These are phyloP conservation scores for Suillus occidentalis DNA, from an alignment of 768 basidiomycete species.

Conservation along the genomic window DNA sequence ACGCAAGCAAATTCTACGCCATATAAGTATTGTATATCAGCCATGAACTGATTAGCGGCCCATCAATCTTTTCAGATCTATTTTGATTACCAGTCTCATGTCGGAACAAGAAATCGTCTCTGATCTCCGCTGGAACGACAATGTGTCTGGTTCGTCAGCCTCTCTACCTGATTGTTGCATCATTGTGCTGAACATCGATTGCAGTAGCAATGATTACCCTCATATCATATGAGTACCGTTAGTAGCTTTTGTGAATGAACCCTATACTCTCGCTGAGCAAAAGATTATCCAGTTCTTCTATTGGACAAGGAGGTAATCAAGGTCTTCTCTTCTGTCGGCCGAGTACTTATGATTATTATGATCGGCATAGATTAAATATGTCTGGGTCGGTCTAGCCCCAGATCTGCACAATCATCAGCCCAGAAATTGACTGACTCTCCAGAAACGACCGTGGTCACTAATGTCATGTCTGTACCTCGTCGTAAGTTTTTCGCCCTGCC, in stretches of 20 bases:
- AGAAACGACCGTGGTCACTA: neutral
- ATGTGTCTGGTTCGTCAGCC: neutral
- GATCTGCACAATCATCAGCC: neutral
- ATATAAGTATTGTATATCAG: neutral
- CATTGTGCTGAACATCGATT: neutral
- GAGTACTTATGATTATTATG: neutral
- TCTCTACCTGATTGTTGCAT: neutral
- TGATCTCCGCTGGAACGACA: neutral
- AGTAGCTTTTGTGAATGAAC: neutral
- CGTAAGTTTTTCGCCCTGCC: neutral
- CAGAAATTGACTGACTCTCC: neutral
- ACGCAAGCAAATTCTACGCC: neutral
- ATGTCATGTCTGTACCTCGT: constrained; percentile 1
- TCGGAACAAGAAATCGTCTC: neutral
- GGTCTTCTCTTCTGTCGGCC: neutral
- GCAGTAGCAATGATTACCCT: neutral
- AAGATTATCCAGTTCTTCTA: neutral
- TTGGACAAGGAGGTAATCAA: neutral
- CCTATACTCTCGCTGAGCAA: neutral
- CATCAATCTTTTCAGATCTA: neutral
- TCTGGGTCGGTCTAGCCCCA: neutral
- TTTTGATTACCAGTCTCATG: neutral
- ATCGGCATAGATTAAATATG: neutral
- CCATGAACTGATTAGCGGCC: neutral
- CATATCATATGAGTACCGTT: neutral